Percentiles rank a stretch among this genome's conserved stretches.
These are phyloP conservation scores for Cercospora canescens DNA, from an alignment of 2,329 filamentous ascomycete genomes.

Conservation along the genomic window DNA sequence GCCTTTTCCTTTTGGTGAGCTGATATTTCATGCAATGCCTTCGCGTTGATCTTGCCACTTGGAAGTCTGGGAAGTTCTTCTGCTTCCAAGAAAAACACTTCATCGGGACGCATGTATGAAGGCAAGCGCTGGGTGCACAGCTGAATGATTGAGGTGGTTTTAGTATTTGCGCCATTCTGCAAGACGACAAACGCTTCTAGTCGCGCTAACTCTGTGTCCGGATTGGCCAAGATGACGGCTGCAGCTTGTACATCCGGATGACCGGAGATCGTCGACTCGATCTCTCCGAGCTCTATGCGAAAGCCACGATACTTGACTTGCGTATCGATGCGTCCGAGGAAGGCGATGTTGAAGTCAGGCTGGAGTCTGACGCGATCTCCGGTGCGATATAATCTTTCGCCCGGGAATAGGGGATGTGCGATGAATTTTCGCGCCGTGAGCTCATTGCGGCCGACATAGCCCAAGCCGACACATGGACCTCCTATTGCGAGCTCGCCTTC, in stretches of 20 bases:
- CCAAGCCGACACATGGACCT: constrained; percentile 26
- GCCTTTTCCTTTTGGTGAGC: constrained; percentile 17
- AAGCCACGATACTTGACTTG: constrained; percentile 96
- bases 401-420: constrained; percentile 22
- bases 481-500: constrained; percentile 27
- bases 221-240: constrained; percentile 28
- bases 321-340: constrained; percentile 74
- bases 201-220: constrained; percentile 22
- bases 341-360: constrained; percentile 36
- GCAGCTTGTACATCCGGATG: constrained; percentile 67
- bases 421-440: constrained; percentile 29
- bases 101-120: constrained; percentile 29
- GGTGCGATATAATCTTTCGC: constrained; percentile 24
- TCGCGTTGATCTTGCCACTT: constrained; percentile 30
- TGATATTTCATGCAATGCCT: constrained; percentile 26
- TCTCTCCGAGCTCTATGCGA: constrained; percentile 88
- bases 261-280: constrained; percentile 74
- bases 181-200: constrained; percentile 29
- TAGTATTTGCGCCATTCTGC: constrained; percentile 15
- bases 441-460: constrained; percentile 25
- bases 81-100: constrained; percentile 24
- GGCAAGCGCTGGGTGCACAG: constrained; percentile 23
- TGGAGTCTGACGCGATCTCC: constrained; percentile 26
- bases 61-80: constrained; percentile 27
- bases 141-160: constrained; percentile 21